A percentile compares a stretch with the other conserved stretches of the same genome.
Conservation (phyloP, 371 early-diverging fungal species). For the Mortierella sp. region DNA sequence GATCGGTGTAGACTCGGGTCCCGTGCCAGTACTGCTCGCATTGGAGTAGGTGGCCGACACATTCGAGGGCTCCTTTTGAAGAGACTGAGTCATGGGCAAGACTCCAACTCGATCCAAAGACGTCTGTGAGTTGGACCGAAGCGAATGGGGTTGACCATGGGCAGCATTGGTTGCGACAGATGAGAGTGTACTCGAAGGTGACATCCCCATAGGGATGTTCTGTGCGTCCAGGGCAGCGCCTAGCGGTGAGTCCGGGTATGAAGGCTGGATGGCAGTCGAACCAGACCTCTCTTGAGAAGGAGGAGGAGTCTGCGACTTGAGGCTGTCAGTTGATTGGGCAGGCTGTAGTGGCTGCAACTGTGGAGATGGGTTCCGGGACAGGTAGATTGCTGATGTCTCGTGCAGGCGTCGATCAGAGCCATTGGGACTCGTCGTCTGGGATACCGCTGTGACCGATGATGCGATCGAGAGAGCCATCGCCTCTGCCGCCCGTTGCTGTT, state of each 20-base stretch:
- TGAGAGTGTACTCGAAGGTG: slow-evolving; percentile 30
- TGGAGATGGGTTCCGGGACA: too few species aligned
- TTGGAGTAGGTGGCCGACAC: background rate
- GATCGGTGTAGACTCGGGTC: background rate
- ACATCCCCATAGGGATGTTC: slow-evolving; percentile 5
- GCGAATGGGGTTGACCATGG: too few species aligned
- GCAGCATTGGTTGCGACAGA: slow-evolving; percentile 4
- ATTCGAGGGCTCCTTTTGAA: background rate
- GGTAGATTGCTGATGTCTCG: too few species aligned
- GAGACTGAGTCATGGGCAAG: too few species aligned
- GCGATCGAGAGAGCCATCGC: background rate
- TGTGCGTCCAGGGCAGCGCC: slow-evolving; percentile 6
- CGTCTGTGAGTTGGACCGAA: too few species aligned
- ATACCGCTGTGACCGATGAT: slow-evolving; percentile 15
- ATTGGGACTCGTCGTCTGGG: background rate
- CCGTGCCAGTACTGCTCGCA: background rate
- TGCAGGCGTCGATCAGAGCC: background rate
- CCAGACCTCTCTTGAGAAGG: slow-evolving; percentile 16
- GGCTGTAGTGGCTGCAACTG: too few species aligned
- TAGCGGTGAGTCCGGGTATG: slow-evolving; percentile 11
- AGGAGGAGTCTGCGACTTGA: too few species aligned
- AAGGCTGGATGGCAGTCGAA: background rate
- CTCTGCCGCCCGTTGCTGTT: too few species aligned
- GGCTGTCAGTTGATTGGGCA: too few species aligned
- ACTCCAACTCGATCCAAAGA: too few species aligned